Base-by-base conservation (phyloP, 768 basidiomycete species). In the Kwoniella bestiolae region DNA sequence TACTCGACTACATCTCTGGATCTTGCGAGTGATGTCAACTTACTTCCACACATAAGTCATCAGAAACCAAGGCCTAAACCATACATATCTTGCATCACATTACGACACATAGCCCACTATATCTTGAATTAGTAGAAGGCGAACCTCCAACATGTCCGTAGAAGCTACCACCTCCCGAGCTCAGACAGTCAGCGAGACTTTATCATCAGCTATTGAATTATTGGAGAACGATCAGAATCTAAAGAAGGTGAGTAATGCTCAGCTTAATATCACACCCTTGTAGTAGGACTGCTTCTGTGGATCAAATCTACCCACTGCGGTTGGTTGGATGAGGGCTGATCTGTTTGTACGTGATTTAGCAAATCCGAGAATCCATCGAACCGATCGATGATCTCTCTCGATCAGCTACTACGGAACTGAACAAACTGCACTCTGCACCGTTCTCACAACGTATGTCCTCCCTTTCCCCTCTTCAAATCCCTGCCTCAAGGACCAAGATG, bases 201-300 rank as follows among this genome's bases (percentile, higher is more conserved):
- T 68, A 28, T 57, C 67, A 25, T 61, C 58, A 29, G 76, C 67
- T 41, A 78, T 78, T 21, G 56, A 63, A 26, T 53, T 63, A 23
- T 66, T 78, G 25, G 76, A 78, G 58, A 69, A 68, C 18, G 76
- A 78, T 49, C 65, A 69, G 56, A 75, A 67, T 32, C 46, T 78
- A 56, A 73, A 75, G 41, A 78, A 78, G 71, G 75, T 74, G 28
- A 38, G 68, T 50, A 18, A 8, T 14, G 12, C 18, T 11, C 12
- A 41, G 18, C 16, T 14, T 21, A 18, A 57, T 41, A 28, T 34
- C 8, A 7, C 25, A 16, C 21, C 14, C 16, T 3, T 35, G 55
- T 18, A 29, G n/a, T 53, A 26, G 25, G 7, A 5, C 51, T 53
- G n/a, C 6, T 8, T 53, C 51, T 7, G 16, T 8, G 6, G 7